phyloP scores from a whole-genome alignment of 1,139 yeast species.

The Pichia sp. region DNA sequence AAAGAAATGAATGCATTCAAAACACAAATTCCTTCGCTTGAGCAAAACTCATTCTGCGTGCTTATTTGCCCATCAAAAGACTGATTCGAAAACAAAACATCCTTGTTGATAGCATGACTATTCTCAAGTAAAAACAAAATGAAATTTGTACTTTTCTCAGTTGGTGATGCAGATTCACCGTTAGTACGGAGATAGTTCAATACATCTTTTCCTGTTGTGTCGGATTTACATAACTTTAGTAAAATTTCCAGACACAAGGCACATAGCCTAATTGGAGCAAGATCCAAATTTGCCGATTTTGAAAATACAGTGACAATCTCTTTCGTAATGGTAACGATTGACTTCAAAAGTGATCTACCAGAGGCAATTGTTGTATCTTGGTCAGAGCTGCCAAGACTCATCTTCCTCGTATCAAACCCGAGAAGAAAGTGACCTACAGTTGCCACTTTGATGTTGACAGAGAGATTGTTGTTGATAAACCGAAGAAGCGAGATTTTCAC shows the following conservation, averaged over 20 bases:
- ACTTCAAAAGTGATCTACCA: slow-evolving; percentile 49
- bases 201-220: slow-evolving; percentile 49
- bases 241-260: slow-evolving; percentile 57
- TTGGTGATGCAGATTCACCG: slow-evolving; percentile 16
- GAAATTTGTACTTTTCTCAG: slow-evolving; percentile 36
- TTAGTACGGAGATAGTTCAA: slow-evolving; percentile 47
- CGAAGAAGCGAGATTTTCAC: slow-evolving; percentile 57
- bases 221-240: slow-evolving; percentile 53
- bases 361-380: slow-evolving; percentile 45
- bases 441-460: slow-evolving; percentile 34
- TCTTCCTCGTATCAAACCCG: slow-evolving; percentile 50
- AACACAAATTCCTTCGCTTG: slow-evolving; percentile 44
- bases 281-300: slow-evolving; percentile 38
- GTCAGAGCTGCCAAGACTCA: slow-evolving; percentile 20
- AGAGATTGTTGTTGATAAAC: slow-evolving; percentile 51
- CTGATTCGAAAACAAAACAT: slow-evolving; percentile 47
- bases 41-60: slow-evolving; percentile 34
- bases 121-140: slow-evolving; percentile 48
- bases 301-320: slow-evolving; percentile 36
- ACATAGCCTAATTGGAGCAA: slow-evolving; percentile 54
- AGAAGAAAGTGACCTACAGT: slow-evolving; percentile 70
- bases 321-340: slow-evolving; percentile 47
- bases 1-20: slow-evolving; percentile 59
- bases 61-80: slow-evolving; percentile 41
- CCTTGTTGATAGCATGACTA: slow-evolving; percentile 50